Evolutionary conservation across 2,329 filamentous ascomycete species (phyloP).

Genomic region (Fusarium bactridioides): DNA sequence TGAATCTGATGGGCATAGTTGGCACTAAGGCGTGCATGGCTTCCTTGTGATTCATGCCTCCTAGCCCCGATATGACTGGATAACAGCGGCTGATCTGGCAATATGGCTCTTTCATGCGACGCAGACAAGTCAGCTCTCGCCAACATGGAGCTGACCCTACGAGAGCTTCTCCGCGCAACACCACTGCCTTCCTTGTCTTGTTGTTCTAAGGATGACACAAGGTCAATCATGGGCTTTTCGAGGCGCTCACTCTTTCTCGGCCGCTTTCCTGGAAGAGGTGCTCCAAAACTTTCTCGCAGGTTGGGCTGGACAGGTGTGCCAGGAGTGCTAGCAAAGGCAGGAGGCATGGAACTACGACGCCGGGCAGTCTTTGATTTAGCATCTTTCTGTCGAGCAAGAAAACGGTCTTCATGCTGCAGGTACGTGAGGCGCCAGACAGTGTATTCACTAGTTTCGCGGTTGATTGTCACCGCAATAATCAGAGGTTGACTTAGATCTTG

Average conservation of each 20-base stretch:
- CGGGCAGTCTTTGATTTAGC: constrained; percentile 57
- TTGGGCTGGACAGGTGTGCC: constrained; percentile 78
- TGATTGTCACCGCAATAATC: constrained; percentile 81
- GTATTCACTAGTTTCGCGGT: constrained; percentile 77
- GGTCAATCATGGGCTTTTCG: constrained; percentile 66
- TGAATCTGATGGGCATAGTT: constrained; percentile 56
- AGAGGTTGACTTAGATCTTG: constrained; percentile 59
- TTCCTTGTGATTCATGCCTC: constrained; percentile 74
- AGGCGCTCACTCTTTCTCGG: constrained; percentile 60
- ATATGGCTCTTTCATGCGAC: constrained; percentile 82
- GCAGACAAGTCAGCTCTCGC: constrained; percentile 87
- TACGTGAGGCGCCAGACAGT: constrained; percentile 88
- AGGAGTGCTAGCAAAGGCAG: constrained; percentile 74
- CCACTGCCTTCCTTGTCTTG: constrained; percentile 64
- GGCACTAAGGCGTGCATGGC: constrained; percentile 50
- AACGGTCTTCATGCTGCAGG: constrained; percentile 70
- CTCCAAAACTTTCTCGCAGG: constrained; percentile 80
- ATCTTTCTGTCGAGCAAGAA: constrained; percentile 56
- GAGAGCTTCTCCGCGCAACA: constrained; percentile 66
- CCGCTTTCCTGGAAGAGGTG: constrained; percentile 61
- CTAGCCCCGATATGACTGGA: constrained; percentile 57
- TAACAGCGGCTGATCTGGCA: constrained; percentile 69
- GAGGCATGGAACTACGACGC: constrained; percentile 70
- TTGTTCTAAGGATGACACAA: constrained; percentile 76
- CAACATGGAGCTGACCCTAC: constrained; percentile 89